A percentile compares a stretch with the other conserved stretches of the same genome.
Conservation (phyloP, 495 filamentous ascomycete species). For the Apodospora peruviana region DNA sequence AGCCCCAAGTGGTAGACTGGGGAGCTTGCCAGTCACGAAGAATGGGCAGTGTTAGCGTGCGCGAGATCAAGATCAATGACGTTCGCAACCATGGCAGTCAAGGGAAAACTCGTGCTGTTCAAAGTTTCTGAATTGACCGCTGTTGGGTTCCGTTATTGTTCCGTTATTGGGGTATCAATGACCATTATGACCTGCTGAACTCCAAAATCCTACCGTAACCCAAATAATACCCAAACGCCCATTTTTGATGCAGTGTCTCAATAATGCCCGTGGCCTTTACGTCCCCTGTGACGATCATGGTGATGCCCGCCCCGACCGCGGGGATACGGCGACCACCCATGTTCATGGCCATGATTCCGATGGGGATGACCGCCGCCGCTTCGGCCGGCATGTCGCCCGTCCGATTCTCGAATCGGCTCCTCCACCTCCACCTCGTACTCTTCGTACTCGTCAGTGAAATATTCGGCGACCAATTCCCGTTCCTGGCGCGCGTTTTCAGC, state of each 20-base stretch:
- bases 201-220: neutral
- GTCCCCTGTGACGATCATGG: conserved; percentile 16
- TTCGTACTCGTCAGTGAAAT: conserved; percentile 71
- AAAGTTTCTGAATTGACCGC: too few species aligned
- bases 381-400: conserved; percentile 21
- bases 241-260: neutral
- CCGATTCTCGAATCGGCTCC: conserved; percentile 33
- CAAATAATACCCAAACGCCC: neutral
- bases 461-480: conserved; percentile 57
- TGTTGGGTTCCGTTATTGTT: too few species aligned
- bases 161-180: neutral
- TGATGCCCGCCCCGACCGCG: conserved; percentile 18
- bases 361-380: conserved; percentile 7
- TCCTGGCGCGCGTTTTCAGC: conserved; percentile 68
- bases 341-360: conserved; percentile 7
- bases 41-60: too few species aligned
- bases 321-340: conserved; percentile 21
- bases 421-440: conserved; percentile 67
- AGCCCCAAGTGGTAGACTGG: too few species aligned
- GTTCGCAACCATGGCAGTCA: too few species aligned
- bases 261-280: conserved; percentile 16
- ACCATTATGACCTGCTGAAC: neutral
- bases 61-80: too few species aligned
- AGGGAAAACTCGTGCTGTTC: too few species aligned
- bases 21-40: too few species aligned